These are phyloP conservation scores for Carallia pectinifolia DNA, from an alignment of 345 rosid genomes.

Conservation along the genomic window DNA sequence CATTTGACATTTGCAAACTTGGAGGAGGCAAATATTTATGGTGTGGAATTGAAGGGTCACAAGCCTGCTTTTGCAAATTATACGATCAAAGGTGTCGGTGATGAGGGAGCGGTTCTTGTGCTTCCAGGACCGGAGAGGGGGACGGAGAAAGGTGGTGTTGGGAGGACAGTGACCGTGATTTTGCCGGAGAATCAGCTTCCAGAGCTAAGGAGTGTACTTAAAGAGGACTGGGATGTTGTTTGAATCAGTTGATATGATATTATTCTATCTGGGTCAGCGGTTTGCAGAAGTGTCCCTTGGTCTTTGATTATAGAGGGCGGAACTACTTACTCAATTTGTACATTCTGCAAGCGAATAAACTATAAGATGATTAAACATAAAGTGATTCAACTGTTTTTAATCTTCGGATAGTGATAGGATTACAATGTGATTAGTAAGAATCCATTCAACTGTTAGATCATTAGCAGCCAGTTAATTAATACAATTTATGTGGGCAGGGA, in stretches of 20 bases:
- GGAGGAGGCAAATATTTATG: constrained; percentile 44
- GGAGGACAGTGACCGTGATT: constrained; percentile 35
- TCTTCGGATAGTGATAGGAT: too few species aligned
- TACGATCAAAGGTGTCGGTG: constrained; percentile 51
- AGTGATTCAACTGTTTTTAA: too few species aligned
- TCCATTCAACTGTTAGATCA: too few species aligned
- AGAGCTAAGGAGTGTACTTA: constrained; percentile 38
- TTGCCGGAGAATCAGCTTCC: constrained; percentile 43
- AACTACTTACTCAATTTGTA: too few species aligned
- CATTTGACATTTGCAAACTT: constrained; percentile 65
- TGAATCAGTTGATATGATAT: not conserved
- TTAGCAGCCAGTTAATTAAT: too few species aligned
- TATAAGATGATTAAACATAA: too few species aligned
- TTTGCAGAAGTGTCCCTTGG: not conserved
- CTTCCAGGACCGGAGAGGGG: constrained; percentile 27
- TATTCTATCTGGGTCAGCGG: too few species aligned
- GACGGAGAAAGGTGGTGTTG: constrained; percentile 18
- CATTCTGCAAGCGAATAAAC: too few species aligned
- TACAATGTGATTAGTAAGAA: too few species aligned
- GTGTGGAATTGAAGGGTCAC: constrained; percentile 45
- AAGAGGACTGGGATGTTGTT: constrained; percentile 19
- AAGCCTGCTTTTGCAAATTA: constrained; percentile 49
- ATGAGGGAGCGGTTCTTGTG: constrained; percentile 56
- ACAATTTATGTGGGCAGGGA: too few species aligned
- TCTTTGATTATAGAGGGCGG: too few species aligned